Percentiles rank a stretch among this genome's conserved stretches.
Conservation (phyloP, 352 stramenopile species). For the Halophytophthora polymorphica region DNA sequence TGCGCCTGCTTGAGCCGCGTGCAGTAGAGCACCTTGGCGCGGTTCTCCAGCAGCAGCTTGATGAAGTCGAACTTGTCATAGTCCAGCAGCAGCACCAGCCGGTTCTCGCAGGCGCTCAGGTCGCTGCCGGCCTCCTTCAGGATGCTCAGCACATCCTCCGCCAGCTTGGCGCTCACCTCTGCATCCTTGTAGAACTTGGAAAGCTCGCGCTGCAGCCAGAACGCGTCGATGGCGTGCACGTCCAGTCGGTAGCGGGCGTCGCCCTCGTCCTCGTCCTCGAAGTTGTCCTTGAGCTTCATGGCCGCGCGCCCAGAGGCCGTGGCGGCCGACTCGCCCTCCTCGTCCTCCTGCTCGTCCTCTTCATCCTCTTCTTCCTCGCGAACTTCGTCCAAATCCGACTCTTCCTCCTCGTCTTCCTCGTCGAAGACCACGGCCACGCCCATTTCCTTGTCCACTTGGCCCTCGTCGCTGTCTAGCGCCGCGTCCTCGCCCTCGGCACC, state of each 20-base stretch:
- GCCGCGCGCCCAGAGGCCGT: conserved; percentile 21
- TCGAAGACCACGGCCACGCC: conserved; percentile 98
- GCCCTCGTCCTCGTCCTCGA: conserved; percentile 61
- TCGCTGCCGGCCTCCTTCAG: conserved; percentile 64
- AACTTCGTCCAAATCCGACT: conserved; percentile 92
- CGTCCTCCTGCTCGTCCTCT: conserved; percentile 53
- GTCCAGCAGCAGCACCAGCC: conserved; percentile 95
- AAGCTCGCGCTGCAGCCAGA: conserved; percentile 97
- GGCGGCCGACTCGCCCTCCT: conserved; percentile 41
- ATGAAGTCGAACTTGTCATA: conserved; percentile 99
- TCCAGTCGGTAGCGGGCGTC: conserved; percentile 82
- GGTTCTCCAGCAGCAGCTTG: conserved; percentile 96
- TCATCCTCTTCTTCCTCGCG: conserved; percentile 59
- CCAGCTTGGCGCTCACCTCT: conserved; percentile 89
- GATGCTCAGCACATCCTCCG: conserved; percentile 88
- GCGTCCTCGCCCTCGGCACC: conserved; percentile 21
- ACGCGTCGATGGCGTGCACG: conserved; percentile 97
- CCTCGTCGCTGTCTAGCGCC: conserved; percentile 39
- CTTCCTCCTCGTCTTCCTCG: conserved; percentile 95
- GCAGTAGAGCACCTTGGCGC: conserved; percentile 95
- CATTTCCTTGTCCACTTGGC: conserved; percentile 96
- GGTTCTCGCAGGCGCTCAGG: conserved; percentile 94
- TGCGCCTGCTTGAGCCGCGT: conserved; percentile 96
- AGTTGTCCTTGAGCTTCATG: conserved; percentile 76
- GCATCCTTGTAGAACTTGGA: conserved; percentile 96